Evolutionary conservation across 805 yeast genomes (phyloP), one percentile per base, ranked within the genome.

Genomic region (Candida methanosorbosa): DNA sequence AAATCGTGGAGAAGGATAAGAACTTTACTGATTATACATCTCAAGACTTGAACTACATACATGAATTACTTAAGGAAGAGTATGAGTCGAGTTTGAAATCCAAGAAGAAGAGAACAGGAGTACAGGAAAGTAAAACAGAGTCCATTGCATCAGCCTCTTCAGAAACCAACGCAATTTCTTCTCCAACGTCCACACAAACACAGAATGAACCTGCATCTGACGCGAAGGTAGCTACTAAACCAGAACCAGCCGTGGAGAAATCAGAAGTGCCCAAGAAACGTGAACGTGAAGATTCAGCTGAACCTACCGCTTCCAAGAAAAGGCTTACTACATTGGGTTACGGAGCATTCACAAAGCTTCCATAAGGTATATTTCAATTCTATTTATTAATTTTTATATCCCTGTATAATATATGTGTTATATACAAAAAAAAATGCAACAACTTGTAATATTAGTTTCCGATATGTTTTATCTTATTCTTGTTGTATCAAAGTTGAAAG

Each of bases 401-500:
- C 17, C 21, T 29, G n/a, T 21, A 13, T 26, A 15, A 32, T 27
- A 9, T 33, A 16, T 27, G 25, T n/a, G n/a, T n/a, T n/a, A n/a
- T n/a, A n/a, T n/a, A n/a, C n/a, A n/a, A n/a, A n/a, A n/a, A n/a
- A 27, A n/a, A n/a, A n/a, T n/a, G n/a, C n/a, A n/a, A n/a, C n/a
- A n/a, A n/a, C n/a, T n/a, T n/a, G 12, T 29, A 22, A 22, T 25
- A 29, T 29, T 14, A n/a, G n/a, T n/a, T n/a, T n/a, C n/a, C n/a
- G n/a, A n/a, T n/a, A n/a, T n/a, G n/a, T n/a, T n/a, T 13, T 18
- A 21, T 8, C 8, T 44, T 57, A 72, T 40, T 80, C 86, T 26
- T 67, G 65, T 34, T 69, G 66, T 16, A 86, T 51, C 36, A 88
- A 54, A 2, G 94, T 73, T 15, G 86, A 67, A 17, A 90, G 34